Conservation (phyloP, 2,329 filamentous ascomycete species). For the Alternaria triticimaculans region DNA sequence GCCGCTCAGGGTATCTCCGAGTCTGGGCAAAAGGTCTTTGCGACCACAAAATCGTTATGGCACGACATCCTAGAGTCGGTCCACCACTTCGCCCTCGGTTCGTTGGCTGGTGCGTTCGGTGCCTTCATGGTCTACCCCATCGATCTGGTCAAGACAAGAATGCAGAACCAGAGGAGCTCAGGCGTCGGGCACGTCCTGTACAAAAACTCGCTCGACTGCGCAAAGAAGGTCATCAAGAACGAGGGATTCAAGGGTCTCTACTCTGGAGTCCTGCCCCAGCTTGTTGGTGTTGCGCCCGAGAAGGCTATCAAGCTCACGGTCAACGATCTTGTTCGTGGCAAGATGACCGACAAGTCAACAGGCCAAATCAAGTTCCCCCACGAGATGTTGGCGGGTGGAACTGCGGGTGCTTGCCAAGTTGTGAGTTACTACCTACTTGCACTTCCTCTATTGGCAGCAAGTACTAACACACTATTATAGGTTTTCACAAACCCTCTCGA, state of each 20-base stretch:
- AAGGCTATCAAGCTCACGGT: slow-evolving; percentile 99
- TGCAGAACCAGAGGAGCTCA: slow-evolving; percentile 89
- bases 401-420: slow-evolving; percentile 93
- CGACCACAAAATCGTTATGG: slow-evolving; percentile 64
- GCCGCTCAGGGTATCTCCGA: slow-evolving; percentile 55
- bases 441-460: neutral
- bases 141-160: slow-evolving; percentile 95
- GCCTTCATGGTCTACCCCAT: slow-evolving; percentile 99
- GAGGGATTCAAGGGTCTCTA: slow-evolving; percentile 91
- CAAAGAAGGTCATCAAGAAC: slow-evolving; percentile 88
- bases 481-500: slow-evolving; percentile 98
- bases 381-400: slow-evolving; percentile 87
- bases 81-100: slow-evolving; percentile 90
- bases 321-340: slow-evolving; percentile 86
- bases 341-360: slow-evolving; percentile 74
- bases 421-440: slow-evolving; percentile 60
- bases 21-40: slow-evolving; percentile 60
- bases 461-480: slow-evolving; percentile 52
- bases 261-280: slow-evolving; percentile 91
- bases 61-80: slow-evolving; percentile 74
- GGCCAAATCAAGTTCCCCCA: slow-evolving; percentile 72
- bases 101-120: slow-evolving; percentile 91
- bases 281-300: slow-evolving; percentile 97
- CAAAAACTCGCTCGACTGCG: slow-evolving; percentile 97
- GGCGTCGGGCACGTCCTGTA: slow-evolving; percentile 87